Evolutionary conservation across 257 asterid species (phyloP).

Genomic region (Petunia axillaris): DNA sequence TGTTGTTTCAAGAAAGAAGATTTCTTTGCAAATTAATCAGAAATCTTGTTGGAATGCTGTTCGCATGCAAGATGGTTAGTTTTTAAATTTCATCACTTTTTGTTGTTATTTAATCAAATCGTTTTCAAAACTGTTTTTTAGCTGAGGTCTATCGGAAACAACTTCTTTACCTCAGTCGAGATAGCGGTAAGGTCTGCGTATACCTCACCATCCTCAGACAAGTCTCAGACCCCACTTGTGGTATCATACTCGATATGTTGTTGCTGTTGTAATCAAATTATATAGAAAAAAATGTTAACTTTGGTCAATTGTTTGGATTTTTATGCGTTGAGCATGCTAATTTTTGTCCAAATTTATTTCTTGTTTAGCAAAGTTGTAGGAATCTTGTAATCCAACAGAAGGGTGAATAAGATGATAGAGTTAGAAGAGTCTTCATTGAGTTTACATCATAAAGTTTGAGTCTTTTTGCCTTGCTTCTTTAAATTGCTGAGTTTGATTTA

Average conservation of each 20-base stretch:
- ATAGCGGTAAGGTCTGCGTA: too few species aligned
- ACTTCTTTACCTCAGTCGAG: too few species aligned
- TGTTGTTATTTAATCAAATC: neutral
- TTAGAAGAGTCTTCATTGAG: too few species aligned
- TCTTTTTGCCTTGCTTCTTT: neutral
- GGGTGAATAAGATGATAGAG: too few species aligned
- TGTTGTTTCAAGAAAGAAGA: constrained; percentile 35
- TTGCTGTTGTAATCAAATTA: neutral
- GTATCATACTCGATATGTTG: neutral
- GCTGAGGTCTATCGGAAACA: too few species aligned
- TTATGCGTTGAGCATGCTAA: neutral
- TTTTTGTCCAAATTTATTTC: too few species aligned
- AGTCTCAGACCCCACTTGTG: neutral
- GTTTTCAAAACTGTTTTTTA: too few species aligned
- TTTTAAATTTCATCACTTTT: neutral
- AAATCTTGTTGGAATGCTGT: constrained; percentile 44
- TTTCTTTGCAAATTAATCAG: constrained; percentile 55
- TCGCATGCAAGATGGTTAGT: constrained; percentile 81
- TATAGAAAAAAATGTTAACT: neutral
- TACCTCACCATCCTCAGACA: too few species aligned
- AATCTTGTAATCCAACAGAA: too few species aligned
- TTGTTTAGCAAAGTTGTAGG: too few species aligned
- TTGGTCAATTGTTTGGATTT: neutral
- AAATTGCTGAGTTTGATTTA: neutral
- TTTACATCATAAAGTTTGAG: neutral